A percentile compares a stretch with the other conserved stretches of the same genome.
Conservation (phyloP, 805 yeast species). For the Metschnikowia sp. region DNA sequence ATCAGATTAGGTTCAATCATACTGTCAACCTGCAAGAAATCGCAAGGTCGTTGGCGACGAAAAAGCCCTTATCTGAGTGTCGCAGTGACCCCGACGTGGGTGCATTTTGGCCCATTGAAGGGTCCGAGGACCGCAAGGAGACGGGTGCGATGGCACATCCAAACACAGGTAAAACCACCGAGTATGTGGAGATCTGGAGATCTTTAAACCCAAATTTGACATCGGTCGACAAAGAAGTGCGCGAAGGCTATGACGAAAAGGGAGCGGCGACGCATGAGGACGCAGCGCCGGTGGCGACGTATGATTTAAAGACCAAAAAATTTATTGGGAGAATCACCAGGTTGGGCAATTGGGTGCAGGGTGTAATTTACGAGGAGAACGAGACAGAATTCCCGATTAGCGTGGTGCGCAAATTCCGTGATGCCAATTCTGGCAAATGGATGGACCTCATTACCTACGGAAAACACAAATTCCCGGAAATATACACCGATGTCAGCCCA, state of each 20-base stretch:
- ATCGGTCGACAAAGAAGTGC: slow-evolving; percentile 25
- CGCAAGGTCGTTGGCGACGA: slow-evolving; percentile 23
- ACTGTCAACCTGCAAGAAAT: slow-evolving; percentile 42
- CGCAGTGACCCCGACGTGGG: slow-evolving; percentile 43
- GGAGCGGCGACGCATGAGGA: background rate
- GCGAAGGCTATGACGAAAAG: slow-evolving; percentile 16
- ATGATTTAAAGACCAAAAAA: slow-evolving; percentile 13
- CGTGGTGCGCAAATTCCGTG: slow-evolving; percentile 24
- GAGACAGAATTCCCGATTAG: slow-evolving; percentile 23
- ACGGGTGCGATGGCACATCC: slow-evolving; percentile 49
- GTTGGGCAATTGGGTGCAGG: slow-evolving; percentile 53
- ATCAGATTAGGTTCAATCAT: slow-evolving; percentile 38
- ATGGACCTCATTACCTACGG: slow-evolving; percentile 27
- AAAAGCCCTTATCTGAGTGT: slow-evolving; percentile 29
- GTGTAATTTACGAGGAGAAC: slow-evolving; percentile 33
- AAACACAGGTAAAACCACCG: slow-evolving; percentile 36
- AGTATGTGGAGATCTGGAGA: slow-evolving; percentile 55
- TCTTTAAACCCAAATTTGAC: slow-evolving; percentile 40
- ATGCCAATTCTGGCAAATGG: slow-evolving; percentile 20
- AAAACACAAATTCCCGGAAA: slow-evolving; percentile 22
- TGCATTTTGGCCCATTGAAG: slow-evolving; percentile 35
- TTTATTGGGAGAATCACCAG: slow-evolving; percentile 44
- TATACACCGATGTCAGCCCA: background rate
- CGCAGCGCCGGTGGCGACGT: slow-evolving; percentile 23
- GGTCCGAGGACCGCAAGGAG: slow-evolving; percentile 44